Evolutionary conservation across 352 stramenopile genomes (phyloP).

Genomic region (Pythium biforme): DNA sequence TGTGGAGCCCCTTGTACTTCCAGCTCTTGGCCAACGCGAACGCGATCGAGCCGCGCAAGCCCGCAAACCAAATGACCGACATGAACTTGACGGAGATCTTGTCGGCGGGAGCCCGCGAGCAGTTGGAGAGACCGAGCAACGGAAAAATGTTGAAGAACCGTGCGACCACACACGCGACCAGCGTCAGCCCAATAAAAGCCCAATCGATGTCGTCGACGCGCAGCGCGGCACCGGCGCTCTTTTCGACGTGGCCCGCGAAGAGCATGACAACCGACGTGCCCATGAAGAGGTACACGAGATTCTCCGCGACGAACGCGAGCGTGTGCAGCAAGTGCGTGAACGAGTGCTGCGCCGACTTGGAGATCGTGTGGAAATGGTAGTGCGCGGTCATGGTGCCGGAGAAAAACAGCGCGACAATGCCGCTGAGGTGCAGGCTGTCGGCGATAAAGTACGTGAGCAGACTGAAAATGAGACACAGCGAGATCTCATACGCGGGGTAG

Average conservation of each 20-base stretch:
- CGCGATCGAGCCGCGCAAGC: constrained; percentile 91
- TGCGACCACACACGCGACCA: constrained; percentile 62
- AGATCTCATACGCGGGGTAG: constrained; percentile 87
- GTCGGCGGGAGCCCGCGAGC: constrained; percentile 45
- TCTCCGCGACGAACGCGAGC: constrained; percentile 77
- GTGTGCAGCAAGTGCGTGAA: constrained; percentile 87
- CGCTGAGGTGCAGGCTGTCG: constrained; percentile 77
- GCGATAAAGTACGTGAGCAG: constrained; percentile 84
- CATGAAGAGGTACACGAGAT: constrained; percentile 88
- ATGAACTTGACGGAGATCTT: constrained; percentile 75
- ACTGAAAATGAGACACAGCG: constrained; percentile 83
- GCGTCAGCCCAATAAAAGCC: constrained; percentile 76
- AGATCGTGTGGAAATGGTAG: constrained; percentile 88
- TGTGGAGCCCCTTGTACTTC: constrained; percentile 71
- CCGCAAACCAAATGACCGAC: constrained; percentile 91
- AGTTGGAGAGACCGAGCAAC: constrained; percentile 72
- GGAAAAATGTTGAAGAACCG: constrained; percentile 82
- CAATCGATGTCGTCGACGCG: constrained; percentile 80
- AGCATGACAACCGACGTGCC: constrained; percentile 83
- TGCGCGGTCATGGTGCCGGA: constrained; percentile 88
- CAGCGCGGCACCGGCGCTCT: constrained; percentile 53
- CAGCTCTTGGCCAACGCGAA: constrained; percentile 90
- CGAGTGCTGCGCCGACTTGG: constrained; percentile 73
- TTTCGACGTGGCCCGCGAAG: constrained; percentile 66
- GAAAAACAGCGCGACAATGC: constrained; percentile 95